phyloP scores from a whole-genome alignment of 192 early-diverging fungal species.

The Thamnidium elegans region DNA sequence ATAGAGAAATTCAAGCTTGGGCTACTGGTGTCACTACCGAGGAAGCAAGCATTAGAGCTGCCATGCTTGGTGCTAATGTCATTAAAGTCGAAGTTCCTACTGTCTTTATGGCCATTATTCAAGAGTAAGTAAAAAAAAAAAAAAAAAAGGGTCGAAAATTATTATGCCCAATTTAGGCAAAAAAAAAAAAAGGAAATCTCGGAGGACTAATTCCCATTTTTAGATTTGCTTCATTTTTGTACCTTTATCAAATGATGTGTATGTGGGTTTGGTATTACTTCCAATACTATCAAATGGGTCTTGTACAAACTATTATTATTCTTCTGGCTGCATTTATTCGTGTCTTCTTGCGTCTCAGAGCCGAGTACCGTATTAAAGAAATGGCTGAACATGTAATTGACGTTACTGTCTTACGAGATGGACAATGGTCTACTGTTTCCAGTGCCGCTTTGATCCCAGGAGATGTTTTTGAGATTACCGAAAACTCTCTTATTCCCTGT shows the following conservation, averaged over 20 bases:
- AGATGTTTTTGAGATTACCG: conserved; percentile 52
- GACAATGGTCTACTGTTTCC: conserved; percentile 51
- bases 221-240: conserved; percentile 50
- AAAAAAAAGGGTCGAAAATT: too few relatives aligned
- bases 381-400: conserved; percentile 53
- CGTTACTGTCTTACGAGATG: conserved; percentile 56
- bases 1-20: conserved; percentile 43
- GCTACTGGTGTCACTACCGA: conserved; percentile 46
- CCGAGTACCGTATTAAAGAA: conserved; percentile 54
- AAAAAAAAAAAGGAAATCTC: too few relatives aligned
- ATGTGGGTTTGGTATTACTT: conserved; percentile 71
- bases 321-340: conserved; percentile 57
- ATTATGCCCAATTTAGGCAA: not conserved
- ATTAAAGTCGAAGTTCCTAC: conserved; percentile 51
- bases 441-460: conserved; percentile 66
- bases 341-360: conserved; percentile 47
- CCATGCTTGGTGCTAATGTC: conserved; percentile 66
- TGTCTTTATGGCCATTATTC: conserved; percentile 44
- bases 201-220: not conserved
- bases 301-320: conserved; percentile 57
- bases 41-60: conserved; percentile 52
- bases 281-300: conserved; percentile 60
- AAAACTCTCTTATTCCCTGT: conserved; percentile 54
- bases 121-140: conserved; percentile 42
- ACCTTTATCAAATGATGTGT: conserved; percentile 66